Base-by-base conservation (phyloP, 2,329 filamentous ascomycete genomes). In the Apiospora sp. region DNA sequence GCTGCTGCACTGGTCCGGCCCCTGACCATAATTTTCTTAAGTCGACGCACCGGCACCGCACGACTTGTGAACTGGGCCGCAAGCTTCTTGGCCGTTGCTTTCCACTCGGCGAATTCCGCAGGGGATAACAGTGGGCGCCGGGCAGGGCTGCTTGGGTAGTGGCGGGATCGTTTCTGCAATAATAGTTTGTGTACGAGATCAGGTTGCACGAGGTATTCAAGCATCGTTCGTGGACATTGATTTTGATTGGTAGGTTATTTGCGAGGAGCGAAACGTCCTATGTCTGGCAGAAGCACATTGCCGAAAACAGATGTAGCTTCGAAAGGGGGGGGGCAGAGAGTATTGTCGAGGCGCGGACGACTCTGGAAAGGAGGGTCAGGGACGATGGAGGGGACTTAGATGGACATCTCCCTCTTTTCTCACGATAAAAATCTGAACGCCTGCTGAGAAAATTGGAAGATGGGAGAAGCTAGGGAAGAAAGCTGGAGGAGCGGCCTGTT, bases 241-340 rank as follows among this genome's bases (percentile, higher is more conserved):
- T 64, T 64, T 64, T 41, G 58, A 64, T 64, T 64, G 30, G 14
- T 64, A 24, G 10, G 34, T 64, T 64, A 64, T 64, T 22, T 64
- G n/a, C 10, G 58, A 30, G 58, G 58, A 64, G 67, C 44, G 41
- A 68, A 68, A 44, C 44, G 67, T 68, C 67, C 49, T 58, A 70
- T 48, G 48, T 24, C 68, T 54, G 68, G 48, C 68, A 43, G 68
- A 70, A 58, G 68, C 48, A 70, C 68, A 58, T 70, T 51, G 34
- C 68, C 43, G 34, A 14, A 30, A 46, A n/a, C 54, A 41, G 2
- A n/a, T 64, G 58, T 14, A 13, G 58, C 58, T 64, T 64, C 58
- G 58, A 14, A 64, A 64, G 24, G 22, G 30, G 58, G 54, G 51
- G 24, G 58, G 34, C 58, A 64, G 58, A 64, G 34, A n/a, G 13